phyloP scores from a whole-genome alignment of 2,329 filamentous ascomycete species.

The Aspergillus sp. region DNA sequence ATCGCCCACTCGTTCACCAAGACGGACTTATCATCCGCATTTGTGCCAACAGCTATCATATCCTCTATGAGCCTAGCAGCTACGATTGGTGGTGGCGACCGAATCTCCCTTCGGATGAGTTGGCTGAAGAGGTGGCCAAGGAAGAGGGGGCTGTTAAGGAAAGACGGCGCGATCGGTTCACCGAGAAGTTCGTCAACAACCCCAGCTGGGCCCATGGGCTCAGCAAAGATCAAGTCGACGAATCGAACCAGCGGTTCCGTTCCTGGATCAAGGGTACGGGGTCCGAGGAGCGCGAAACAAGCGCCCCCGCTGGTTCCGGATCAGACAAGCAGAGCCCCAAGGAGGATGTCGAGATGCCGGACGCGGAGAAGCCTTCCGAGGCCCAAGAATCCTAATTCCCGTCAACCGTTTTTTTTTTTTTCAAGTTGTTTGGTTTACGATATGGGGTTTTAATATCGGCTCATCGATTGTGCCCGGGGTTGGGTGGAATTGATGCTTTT shows the following conservation, averaged over 20 bases:
- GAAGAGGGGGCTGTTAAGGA: conserved; percentile 37
- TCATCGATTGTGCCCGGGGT: neutral
- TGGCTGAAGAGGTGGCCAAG: conserved; percentile 35
- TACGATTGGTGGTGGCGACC: conserved; percentile 68
- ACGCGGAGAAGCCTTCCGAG: conserved; percentile 28
- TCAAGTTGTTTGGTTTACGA: neutral
- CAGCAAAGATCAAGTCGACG: conserved; percentile 51
- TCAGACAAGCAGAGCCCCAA: conserved; percentile 22
- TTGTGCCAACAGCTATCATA: conserved; percentile 75
- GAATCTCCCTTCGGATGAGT: conserved; percentile 27
- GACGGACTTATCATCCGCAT: conserved; percentile 72
- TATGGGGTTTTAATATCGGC: neutral
- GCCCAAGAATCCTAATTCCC: conserved; percentile 18
- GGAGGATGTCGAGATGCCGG: conserved; percentile 37
- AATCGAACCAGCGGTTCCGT: conserved; percentile 48
- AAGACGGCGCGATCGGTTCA: conserved; percentile 49
- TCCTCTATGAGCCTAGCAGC: conserved; percentile 71
- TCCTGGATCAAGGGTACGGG: conserved; percentile 44
- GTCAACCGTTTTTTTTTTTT: neutral
- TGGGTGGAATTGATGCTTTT: conserved; percentile 1
- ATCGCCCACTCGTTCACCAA: conserved; percentile 56
- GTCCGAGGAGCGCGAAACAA: conserved; percentile 21
- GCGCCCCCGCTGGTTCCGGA: conserved; percentile 12
- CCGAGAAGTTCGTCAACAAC: conserved; percentile 55
- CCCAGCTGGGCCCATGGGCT: conserved; percentile 52